A percentile compares a stretch with the other conserved stretches of the same genome.
Evolutionary conservation across 371 early-diverging fungal genomes (phyloP).

Genomic region (Mortierella sp.): DNA sequence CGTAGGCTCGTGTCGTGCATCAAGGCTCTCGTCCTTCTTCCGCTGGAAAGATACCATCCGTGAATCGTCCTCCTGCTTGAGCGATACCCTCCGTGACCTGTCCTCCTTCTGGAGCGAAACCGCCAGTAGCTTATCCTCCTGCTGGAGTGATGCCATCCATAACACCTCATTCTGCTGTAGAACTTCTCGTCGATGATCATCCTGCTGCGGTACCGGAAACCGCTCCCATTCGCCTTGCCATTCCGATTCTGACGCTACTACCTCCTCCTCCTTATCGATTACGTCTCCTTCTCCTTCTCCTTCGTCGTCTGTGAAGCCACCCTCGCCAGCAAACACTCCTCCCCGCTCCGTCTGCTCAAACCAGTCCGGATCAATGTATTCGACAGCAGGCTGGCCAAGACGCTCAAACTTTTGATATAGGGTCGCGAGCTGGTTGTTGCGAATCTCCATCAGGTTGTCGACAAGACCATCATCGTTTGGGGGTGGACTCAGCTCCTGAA

Average conservation of each 20-base stretch:
- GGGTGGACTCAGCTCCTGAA: slow-evolving; percentile 9
- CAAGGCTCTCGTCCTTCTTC: not conserved
- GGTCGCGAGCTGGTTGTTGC: not conserved
- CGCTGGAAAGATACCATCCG: too few relatives aligned
- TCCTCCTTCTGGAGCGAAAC: not conserved
- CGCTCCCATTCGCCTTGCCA: too few relatives aligned
- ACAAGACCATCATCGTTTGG: not conserved
- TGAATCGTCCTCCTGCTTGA: not conserved
- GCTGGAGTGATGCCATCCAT: not conserved
- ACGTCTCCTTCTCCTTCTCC: too few relatives aligned
- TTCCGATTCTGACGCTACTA: not conserved
- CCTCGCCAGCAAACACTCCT: not conserved
- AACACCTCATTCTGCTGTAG: not conserved
- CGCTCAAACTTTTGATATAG: not conserved
- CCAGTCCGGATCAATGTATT: slow-evolving; percentile 1
- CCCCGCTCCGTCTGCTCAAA: not conserved
- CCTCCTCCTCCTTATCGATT: too few relatives aligned
- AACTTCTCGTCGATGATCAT: not conserved
- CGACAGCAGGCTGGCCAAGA: not conserved
- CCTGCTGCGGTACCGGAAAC: not conserved
- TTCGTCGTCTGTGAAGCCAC: not conserved
- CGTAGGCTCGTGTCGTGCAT: not conserved
- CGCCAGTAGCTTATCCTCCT: too few relatives aligned
- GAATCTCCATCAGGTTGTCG: not conserved
- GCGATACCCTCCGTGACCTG: too few relatives aligned